phyloP scores from a whole-genome alignment of 2,329 filamentous ascomycete genomes.

The Oidium heveae region DNA sequence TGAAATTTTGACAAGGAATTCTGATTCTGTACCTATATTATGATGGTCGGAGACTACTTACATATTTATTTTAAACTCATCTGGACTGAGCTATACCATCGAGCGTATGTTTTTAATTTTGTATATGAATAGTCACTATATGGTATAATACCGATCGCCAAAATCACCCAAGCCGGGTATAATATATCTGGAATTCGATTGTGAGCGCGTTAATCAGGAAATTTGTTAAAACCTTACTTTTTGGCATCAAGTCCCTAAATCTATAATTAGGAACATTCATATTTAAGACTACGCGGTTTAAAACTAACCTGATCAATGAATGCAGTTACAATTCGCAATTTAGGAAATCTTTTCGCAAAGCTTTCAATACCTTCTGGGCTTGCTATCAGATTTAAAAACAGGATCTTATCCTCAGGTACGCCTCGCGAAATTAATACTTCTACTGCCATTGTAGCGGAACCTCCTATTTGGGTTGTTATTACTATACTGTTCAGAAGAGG shows the following conservation, averaged over 20 bases:
- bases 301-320: constrained; percentile 57
- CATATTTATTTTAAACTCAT: not conserved
- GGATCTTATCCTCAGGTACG: constrained; percentile 80
- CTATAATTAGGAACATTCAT: constrained; percentile 3
- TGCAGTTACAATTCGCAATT: constrained; percentile 73
- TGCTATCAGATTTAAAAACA: constrained; percentile 95
- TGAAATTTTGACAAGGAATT: too few species aligned
- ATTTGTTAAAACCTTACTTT: constrained; percentile 39
- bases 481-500: not conserved
- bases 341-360: constrained; percentile 74
- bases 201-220: constrained; percentile 5
- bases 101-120: not conserved
- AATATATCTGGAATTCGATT: constrained; percentile 45
- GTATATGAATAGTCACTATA: constrained; percentile 22
- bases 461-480: constrained; percentile 27
- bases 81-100: not conserved
- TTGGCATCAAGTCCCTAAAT: constrained; percentile 74
- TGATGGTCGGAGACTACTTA: too few species aligned
- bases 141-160: constrained; percentile 84
- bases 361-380: constrained; percentile 77
- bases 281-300: not conserved
- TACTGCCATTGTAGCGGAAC: constrained; percentile 90
- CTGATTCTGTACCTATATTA: too few species aligned
- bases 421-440: constrained; percentile 75
- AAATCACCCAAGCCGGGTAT: constrained; percentile 86